These are phyloP conservation scores for Phytopythium boreale DNA, from an alignment of 352 stramenopile species.

Conservation along the genomic window DNA sequence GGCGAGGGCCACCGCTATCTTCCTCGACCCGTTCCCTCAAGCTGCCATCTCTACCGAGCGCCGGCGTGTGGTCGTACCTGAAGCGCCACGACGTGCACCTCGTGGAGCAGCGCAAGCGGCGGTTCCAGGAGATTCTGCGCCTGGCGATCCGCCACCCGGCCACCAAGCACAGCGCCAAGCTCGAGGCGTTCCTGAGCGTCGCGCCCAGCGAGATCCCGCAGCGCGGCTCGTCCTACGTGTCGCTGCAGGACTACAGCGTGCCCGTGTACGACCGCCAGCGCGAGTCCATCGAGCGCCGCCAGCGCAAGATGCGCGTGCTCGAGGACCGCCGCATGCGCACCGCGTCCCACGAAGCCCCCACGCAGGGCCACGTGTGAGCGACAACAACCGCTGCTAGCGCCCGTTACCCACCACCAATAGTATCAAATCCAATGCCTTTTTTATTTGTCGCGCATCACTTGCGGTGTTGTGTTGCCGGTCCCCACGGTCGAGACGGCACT, in stretches of 20 bases:
- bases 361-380: neutral
- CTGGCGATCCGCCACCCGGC: conserved; percentile 75
- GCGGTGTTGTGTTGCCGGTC: too few relatives aligned
- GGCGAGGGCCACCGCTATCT: conserved; percentile 24
- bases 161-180: conserved; percentile 53
- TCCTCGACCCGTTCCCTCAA: conserved; percentile 44
- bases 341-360: neutral
- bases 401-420: neutral
- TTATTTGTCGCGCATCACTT: neutral
- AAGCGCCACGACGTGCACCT: conserved; percentile 79
- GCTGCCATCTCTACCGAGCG: conserved; percentile 63
- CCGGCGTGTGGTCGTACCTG: conserved; percentile 77
- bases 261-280: conserved; percentile 70
- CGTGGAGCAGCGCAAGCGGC: conserved; percentile 76
- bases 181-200: conserved; percentile 80
- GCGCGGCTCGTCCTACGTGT: conserved; percentile 79
- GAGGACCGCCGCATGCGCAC: conserved; percentile 51
- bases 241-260: conserved; percentile 72
- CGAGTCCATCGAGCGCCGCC: conserved; percentile 73
- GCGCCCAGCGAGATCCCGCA: conserved; percentile 61
- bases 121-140: conserved; percentile 80
- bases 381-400: neutral
- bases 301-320: conserved; percentile 69
- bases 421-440: conserved; percentile 4
- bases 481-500: too few relatives aligned